Percentiles rank a stretch among this genome's conserved stretches.
phyloP scores from a whole-genome alignment of 1,139 yeast genomes.

The Debaryomyces nepalensis region DNA sequence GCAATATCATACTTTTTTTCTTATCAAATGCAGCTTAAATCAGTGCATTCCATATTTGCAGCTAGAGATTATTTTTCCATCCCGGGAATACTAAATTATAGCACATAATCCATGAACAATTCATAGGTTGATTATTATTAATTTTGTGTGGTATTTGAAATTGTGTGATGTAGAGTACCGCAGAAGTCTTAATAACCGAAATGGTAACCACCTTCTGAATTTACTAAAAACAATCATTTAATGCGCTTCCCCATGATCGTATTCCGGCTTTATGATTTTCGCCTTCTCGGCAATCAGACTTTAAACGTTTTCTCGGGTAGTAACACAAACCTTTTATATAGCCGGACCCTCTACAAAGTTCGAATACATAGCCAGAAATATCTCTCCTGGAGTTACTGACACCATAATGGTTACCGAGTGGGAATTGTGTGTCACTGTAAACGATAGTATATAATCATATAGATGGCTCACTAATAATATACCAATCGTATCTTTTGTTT shows the following conservation, averaged over 20 bases:
- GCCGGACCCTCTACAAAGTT: constrained; percentile 5
- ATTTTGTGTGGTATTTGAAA: too few species aligned
- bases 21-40: too few species aligned
- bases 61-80: too few species aligned
- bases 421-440: constrained; percentile 1
- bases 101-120: too few species aligned
- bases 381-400: constrained; percentile 2
- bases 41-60: too few species aligned
- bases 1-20: too few species aligned
- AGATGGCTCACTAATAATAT: constrained; percentile 5
- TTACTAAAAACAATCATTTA: constrained; percentile 1
- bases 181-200: too few species aligned
- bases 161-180: too few species aligned
- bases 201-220: too few species aligned
- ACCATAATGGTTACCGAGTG: constrained; percentile 3
- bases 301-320: constrained; percentile 1
- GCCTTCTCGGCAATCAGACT: constrained; percentile 4
- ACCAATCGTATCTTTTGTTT: background rate
- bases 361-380: constrained; percentile 6
- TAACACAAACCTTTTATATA: background rate
- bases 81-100: too few species aligned
- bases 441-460: constrained; percentile 1
- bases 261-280: constrained; percentile 2
- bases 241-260: background rate
- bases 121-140: too few species aligned